A percentile compares a stretch with the other conserved stretches of the same genome.
These are phyloP conservation scores for Calonectria crousiana DNA, from an alignment of 2,329 filamentous ascomycete genomes.

Conservation along the genomic window DNA sequence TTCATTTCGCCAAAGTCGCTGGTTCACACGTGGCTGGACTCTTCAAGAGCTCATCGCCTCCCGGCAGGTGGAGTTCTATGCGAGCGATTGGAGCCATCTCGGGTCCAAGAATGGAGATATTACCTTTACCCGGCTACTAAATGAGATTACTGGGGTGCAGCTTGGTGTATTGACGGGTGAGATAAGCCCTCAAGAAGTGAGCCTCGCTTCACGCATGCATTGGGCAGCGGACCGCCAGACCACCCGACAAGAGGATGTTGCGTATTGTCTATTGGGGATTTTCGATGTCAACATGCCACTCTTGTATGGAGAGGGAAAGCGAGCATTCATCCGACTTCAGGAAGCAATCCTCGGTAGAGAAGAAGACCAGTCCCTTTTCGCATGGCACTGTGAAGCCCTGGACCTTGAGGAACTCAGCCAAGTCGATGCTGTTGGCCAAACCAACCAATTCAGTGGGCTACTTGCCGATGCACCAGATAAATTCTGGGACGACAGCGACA, in stretches of 20 bases:
- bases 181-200: slow-evolving; percentile 4
- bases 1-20: slow-evolving; percentile 9
- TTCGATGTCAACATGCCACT: slow-evolving; percentile 18
- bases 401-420: background rate
- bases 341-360: slow-evolving; percentile 14
- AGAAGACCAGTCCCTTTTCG: slow-evolving; percentile 12
- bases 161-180: background rate
- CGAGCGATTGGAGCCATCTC: slow-evolving; percentile 17
- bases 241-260: slow-evolving; percentile 17
- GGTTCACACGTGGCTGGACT: slow-evolving; percentile 33
- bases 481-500: slow-evolving; percentile 16
- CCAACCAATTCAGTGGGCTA: background rate
- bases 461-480: slow-evolving; percentile 4
- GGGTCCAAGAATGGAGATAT: slow-evolving; percentile 20
- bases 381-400: slow-evolving; percentile 5
- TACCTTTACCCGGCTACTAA: background rate
- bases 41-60: slow-evolving; percentile 26
- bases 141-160: slow-evolving; percentile 17
- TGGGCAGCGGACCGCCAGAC: slow-evolving; percentile 22
- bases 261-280: slow-evolving; percentile 18
- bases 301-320: slow-evolving; percentile 14
- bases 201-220: slow-evolving; percentile 20
- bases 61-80: slow-evolving; percentile 10
- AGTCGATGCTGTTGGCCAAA: background rate
- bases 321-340: slow-evolving; percentile 15